These are phyloP conservation scores for Neurospora crassa DNA, from an alignment of 2,329 filamentous ascomycete genomes.

Conservation along the genomic window DNA sequence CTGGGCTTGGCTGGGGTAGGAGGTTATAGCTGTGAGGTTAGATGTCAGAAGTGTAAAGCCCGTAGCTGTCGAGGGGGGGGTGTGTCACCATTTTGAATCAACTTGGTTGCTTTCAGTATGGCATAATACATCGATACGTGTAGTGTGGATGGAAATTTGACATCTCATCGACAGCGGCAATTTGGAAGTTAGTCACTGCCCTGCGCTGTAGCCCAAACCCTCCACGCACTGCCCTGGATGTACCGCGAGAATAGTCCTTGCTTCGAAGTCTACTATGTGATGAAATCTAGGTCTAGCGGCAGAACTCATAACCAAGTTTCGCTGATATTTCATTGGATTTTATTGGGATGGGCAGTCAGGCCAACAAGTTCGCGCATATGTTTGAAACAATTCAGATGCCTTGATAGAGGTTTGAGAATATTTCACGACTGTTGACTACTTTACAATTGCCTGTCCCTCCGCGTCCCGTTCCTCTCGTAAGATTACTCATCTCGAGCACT, in stretches of 20 bases:
- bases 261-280: not conserved
- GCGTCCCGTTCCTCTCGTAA: not conserved
- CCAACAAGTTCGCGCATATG: not conserved
- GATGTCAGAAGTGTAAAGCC: not conserved
- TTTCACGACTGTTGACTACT: not conserved
- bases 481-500: not conserved
- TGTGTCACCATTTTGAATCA: not conserved
- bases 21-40: not conserved
- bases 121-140: not conserved
- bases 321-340: not conserved
- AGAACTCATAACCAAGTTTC: not conserved
- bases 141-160: not conserved
- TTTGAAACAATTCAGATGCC: not conserved
- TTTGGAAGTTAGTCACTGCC: not conserved
- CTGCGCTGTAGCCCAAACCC: not conserved
- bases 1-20: not conserved
- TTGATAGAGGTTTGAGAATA: not conserved
- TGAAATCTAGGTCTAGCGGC: not conserved
- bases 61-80: not conserved
- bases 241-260: not conserved
- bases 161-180: not conserved
- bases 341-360: not conserved
- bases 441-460: not conserved
- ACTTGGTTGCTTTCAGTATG: not conserved
- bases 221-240: not conserved